Evolutionary conservation across 2,329 filamentous ascomycete species (phyloP).

Genomic region (Fusarium temperatum): DNA sequence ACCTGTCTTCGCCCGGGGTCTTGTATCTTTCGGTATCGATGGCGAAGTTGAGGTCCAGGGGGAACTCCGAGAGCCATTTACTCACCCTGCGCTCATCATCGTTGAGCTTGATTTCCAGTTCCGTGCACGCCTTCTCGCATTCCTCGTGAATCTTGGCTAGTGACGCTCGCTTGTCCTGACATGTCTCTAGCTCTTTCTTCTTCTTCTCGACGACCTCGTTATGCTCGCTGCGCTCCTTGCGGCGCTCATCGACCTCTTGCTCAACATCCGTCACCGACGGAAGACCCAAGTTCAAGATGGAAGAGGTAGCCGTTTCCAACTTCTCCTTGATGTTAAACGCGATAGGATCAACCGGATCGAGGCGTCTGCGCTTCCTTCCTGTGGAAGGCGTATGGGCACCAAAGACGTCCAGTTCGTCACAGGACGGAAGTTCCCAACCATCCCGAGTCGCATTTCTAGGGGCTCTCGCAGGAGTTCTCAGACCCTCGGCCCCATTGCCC

Average conservation of each 20-base stretch:
- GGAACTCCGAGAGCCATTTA: not conserved
- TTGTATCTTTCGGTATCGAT: not conserved
- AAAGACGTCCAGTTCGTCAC: too few species aligned
- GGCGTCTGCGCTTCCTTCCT: not conserved
- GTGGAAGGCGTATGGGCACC: rapidly evolving
- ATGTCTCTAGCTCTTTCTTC: not conserved
- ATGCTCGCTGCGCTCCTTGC: not conserved
- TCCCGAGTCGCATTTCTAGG: not conserved
- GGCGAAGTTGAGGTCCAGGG: not conserved
- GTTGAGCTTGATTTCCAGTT: not conserved
- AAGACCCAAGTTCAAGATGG: not conserved
- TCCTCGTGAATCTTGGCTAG: not conserved
- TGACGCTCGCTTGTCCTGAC: not conserved
- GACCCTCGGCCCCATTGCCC: not conserved
- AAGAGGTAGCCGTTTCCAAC: not conserved
- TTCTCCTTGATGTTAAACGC: not conserved
- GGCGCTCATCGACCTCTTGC: too few species aligned
- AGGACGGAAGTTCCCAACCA: not conserved
- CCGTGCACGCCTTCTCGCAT: not conserved
- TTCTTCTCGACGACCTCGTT: not conserved
- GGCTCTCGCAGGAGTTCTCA: not conserved
- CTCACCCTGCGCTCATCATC: not conserved
- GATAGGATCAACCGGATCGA: not conserved
- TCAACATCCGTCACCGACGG: not conserved
- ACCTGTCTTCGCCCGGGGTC: not conserved